Percentiles rank a stretch among this genome's conserved stretches.
These are phyloP conservation scores for Chlamydomonas schloesseri DNA, from an alignment of 139 green algal genomes.

Conservation along the genomic window DNA sequence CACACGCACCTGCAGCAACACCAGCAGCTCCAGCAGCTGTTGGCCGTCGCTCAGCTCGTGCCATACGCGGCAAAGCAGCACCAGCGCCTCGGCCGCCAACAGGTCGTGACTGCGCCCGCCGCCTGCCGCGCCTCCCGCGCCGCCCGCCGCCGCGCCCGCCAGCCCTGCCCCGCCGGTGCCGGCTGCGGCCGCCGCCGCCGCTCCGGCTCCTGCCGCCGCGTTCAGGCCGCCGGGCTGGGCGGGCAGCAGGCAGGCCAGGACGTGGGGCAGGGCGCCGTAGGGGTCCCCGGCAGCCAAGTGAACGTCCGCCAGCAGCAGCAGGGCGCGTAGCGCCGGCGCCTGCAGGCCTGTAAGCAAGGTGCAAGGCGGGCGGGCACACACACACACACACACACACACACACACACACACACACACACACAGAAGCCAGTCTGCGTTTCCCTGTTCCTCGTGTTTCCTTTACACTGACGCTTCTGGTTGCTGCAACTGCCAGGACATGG, in stretches of 20 bases:
- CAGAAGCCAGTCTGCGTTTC: too few species aligned
- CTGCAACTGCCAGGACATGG: too few species aligned
- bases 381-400: too few species aligned
- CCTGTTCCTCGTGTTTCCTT: too few species aligned
- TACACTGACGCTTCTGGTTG: too few species aligned
- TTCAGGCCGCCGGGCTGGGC: constrained; percentile 1
- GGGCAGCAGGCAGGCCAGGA: constrained; percentile 50
- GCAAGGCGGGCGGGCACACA: too few species aligned
- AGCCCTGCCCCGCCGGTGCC: background rate
- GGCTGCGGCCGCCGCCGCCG: background rate
- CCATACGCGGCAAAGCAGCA: constrained; percentile 51
- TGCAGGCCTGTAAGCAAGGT: constrained; percentile 20
- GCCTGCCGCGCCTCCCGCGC: constrained; percentile 14
- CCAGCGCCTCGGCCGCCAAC: constrained; percentile 59
- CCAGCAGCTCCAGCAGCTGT: constrained; percentile 41
- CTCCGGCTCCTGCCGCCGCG: background rate
- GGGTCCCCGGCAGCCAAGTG: constrained; percentile 55
- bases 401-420: too few species aligned
- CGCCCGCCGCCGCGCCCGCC: background rate
- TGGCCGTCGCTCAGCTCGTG: constrained; percentile 35
- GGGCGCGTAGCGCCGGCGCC: constrained; percentile 46
- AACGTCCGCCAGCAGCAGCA: constrained; percentile 67
- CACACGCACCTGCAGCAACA: constrained; percentile 48
- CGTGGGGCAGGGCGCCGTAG: constrained; percentile 61
- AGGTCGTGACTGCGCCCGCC: constrained; percentile 53